Conservation (phyloP, 148 eudicot genomes). For the Persicaria tinctoria region DNA sequence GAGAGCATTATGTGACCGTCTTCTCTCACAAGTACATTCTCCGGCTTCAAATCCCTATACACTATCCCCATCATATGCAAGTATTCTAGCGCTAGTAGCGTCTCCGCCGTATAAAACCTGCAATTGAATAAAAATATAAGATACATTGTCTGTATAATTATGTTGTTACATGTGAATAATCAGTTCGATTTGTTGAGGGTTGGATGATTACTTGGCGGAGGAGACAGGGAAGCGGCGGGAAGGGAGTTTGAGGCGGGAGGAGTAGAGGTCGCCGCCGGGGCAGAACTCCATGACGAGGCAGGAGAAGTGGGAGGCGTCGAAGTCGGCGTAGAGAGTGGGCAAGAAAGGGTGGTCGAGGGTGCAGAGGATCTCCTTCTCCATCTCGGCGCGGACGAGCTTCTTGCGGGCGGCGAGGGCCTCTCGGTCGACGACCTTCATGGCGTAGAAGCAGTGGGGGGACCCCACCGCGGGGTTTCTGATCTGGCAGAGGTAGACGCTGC, state of each 20-base stretch:
- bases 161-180: too few species aligned
- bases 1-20: conserved; percentile 51
- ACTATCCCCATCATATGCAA: conserved; percentile 46
- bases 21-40: conserved; percentile 35
- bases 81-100: conserved; percentile 41
- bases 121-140: background rate
- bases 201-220: conserved; percentile 40
- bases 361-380: conserved; percentile 63
- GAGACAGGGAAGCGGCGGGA: conserved; percentile 39
- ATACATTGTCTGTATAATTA: background rate
- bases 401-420: conserved; percentile 60
- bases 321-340: conserved; percentile 69
- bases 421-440: conserved; percentile 75
- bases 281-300: conserved; percentile 85
- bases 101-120: conserved; percentile 51
- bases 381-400: conserved; percentile 59
- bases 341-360: conserved; percentile 74
- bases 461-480: conserved; percentile 41
- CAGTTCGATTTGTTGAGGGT: too few species aligned
- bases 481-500: conserved; percentile 69
- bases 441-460: conserved; percentile 38
- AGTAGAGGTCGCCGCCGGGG: conserved; percentile 71
- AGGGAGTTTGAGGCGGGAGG: conserved; percentile 53
- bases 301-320: conserved; percentile 76
- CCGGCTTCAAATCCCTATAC: conserved; percentile 48